Evolutionary conservation across 169 alveolate species (phyloP), one percentile per base, ranked within the genome.

Genomic region (Theileria sp.): DNA sequence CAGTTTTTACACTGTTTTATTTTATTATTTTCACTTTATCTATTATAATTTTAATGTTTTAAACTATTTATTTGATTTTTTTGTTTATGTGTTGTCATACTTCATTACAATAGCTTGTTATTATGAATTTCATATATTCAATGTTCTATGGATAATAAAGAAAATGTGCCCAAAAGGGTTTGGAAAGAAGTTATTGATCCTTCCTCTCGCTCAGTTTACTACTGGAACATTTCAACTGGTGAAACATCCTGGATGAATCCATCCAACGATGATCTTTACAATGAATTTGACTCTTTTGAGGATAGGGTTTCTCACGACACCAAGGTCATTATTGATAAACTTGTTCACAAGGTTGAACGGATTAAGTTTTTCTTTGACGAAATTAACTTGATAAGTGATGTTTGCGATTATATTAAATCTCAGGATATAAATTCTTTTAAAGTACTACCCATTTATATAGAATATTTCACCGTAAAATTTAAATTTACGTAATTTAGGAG

Each of bases 131-230:
- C 6, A 67, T 32, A 3, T 1, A 30, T 21, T 69, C 49, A 36
- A 69, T 19, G 51, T 51, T 50, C 19, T 51, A 69, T 51, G 67
- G 77, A 44, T 50, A 51, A 69, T 23, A 51, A 13, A 67, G 34
- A 67, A 36, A 26, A 50, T 51, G 49, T 50, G 3, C 38, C 73
- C 15, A 71, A 21, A 13, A 58, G 54, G 26, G 56, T 73, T 30
- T 80, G 87, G 87, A 80, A 80, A 66, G 87, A 80, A 38, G 80
- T 80, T 9, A 60, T 80, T 21, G 81, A 80, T 67, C 87, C 87
- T 19, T 56, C 76, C 3, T 44, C 87, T 34, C 65, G 87, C 15
- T 70, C 86, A 21, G 56, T 72, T 28, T 80, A 80, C 28, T 80
- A 72, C 30, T 80, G 87, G 87, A 80, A 80, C 67, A 56, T 74